Base-by-base conservation (phyloP, 768 basidiomycete genomes). In the Agrocybe chaxingu region DNA sequence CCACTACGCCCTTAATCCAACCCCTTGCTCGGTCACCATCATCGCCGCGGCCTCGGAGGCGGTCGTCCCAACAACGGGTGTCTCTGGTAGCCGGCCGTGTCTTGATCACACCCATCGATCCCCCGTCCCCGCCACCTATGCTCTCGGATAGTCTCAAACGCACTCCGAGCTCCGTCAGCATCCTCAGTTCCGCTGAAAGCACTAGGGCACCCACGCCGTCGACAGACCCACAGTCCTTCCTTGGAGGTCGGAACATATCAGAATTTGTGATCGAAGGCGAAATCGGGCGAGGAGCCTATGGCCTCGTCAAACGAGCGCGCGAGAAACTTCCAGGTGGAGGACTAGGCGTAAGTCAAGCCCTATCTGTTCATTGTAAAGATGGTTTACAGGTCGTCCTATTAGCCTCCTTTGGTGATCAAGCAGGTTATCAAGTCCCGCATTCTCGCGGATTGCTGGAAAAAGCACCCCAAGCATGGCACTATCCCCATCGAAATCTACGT, bases 371-470 rank as follows among this genome's bases (percentile, higher is more conserved):
- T 53, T 48, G 50, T 52, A 54, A 58, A 49, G 37, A 42, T 48
- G 44, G 52, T 58, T 62, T 54, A 62, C 58, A 57, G 29, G 37
- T 42, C 49, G 19, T 58, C 51, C 49, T 57, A 50, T 55, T 61
- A 94, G 92, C 87, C 93, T 3, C 84, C 89, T 34, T 71, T 97
- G 52, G 87, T 99, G 60, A 93, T 99, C 70, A 99, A 99, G 64
- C 95, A 97, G 69, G 87, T 98, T 62, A 95, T 98, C 75, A 98
- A 98, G 69, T 94, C 92, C 42, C 89, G 97, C 45, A 99, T 99
- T 52, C 80, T 99, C 46, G 96, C 96, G 30, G 96, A 99, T 71
- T 98, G 96, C 68, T 99, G 97, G 97, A 98, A 98, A 74, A 91
- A 90, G 62, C 96, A 99, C 66, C 89, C 90, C 38, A 82, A 87